Percentiles rank a stretch among this genome's conserved stretches.
These are phyloP conservation scores for Colletotrichum sp. DNA, from an alignment of 2,329 filamentous ascomycete species.

Conservation along the genomic window DNA sequence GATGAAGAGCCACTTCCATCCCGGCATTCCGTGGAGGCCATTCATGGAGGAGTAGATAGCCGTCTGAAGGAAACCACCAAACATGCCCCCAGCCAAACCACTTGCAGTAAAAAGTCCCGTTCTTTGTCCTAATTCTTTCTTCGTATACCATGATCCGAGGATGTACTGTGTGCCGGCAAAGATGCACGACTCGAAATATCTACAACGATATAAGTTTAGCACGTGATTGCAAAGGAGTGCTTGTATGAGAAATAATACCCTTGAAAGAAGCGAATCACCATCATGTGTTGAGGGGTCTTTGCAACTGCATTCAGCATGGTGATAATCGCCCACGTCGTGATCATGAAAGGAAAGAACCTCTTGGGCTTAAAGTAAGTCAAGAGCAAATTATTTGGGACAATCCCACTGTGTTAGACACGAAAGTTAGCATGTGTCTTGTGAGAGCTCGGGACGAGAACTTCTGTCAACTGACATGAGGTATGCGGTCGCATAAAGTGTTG, in stretches of 20 bases:
- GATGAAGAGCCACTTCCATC: not conserved
- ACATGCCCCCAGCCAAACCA: conserved; percentile 64
- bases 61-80: conserved; percentile 60
- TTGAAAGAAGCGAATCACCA: conserved; percentile 44
- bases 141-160: conserved; percentile 62
- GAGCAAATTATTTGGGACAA: not conserved
- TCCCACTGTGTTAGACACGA: not conserved
- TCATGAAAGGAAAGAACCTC: not conserved
- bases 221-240: not conserved
- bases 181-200: conserved; percentile 36
- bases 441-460: too few species aligned
- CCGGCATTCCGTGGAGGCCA: not conserved
- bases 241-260: conserved; percentile 27
- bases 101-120: conserved; percentile 67
- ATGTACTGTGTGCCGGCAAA: conserved; percentile 48
- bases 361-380: not conserved
- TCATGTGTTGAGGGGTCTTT: conserved; percentile 24
- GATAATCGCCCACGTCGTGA: not conserved
- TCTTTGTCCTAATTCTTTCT: conserved; percentile 66
- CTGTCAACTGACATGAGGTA: not conserved
- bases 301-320: not conserved
- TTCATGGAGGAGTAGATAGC: conserved; percentile 31
- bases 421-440: not conserved
- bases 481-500: not conserved
- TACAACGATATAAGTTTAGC: not conserved